These are phyloP conservation scores for Cyclospora cayetanensis DNA, from an alignment of 169 alveolate species.

Conservation along the genomic window DNA sequence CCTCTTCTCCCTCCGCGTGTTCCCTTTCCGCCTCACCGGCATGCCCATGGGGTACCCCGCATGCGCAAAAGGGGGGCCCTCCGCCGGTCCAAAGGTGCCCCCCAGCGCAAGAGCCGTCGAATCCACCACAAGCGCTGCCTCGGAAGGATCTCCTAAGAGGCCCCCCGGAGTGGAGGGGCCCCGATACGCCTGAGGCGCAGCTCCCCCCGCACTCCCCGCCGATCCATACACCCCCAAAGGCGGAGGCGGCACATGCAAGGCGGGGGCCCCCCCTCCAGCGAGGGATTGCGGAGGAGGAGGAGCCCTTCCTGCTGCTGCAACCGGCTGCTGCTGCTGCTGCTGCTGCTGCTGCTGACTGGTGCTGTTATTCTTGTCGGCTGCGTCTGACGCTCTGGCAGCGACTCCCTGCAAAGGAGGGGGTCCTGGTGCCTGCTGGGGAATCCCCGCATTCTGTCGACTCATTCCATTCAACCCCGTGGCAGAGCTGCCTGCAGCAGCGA, in stretches of 20 bases:
- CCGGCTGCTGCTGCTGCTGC: conserved; percentile 5
- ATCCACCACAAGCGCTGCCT: neutral
- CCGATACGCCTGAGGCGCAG: neutral
- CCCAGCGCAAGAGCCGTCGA: neutral
- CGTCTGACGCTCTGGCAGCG: neutral
- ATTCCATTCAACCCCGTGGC: neutral
- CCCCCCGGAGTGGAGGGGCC: neutral
- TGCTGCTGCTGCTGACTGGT: neutral
- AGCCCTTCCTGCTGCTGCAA: neutral
- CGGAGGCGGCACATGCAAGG: neutral
- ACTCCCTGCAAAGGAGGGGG: neutral
- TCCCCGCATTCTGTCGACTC: neutral
- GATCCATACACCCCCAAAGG: neutral
- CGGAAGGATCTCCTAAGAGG: neutral
- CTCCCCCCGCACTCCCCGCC: neutral
- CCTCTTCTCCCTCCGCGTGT: too few relatives aligned
- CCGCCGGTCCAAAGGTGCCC: neutral
- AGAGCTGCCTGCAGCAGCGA: too few relatives aligned
- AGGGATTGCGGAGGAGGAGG: neutral
- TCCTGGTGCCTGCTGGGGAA: too few relatives aligned
- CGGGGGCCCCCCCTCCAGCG: neutral
- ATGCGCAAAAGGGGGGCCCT: neutral
- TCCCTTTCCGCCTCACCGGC: neutral
- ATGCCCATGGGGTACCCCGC: neutral
- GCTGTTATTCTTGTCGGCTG: neutral